phyloP scores from a whole-genome alignment of 2,329 filamentous ascomycete genomes.

The Ophiocordyceps camponoti-saundersi region DNA sequence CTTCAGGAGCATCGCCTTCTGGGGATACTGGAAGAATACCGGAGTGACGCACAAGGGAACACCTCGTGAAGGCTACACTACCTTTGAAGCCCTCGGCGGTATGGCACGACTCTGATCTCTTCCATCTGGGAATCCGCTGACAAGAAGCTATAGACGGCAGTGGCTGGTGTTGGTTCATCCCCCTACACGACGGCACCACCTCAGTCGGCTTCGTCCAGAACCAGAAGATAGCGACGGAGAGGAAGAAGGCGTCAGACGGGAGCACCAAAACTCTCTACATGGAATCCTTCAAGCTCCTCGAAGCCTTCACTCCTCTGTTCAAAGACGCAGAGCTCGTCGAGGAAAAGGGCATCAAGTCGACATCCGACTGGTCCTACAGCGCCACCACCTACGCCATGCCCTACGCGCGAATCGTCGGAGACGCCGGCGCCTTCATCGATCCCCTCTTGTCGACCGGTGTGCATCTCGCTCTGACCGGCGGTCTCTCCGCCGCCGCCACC shows the following conservation, averaged over 20 bases:
- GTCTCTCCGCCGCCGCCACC: conserved; percentile 25
- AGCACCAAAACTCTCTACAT: too few relatives aligned
- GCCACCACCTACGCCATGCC: conserved; percentile 22
- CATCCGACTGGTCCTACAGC: conserved; percentile 30
- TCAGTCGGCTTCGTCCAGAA: conserved; percentile 25
- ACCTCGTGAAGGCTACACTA: conserved; percentile 16
- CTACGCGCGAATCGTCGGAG: conserved; percentile 23
- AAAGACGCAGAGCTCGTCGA: too few relatives aligned
- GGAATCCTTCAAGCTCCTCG: too few relatives aligned
- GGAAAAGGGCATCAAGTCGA: conserved; percentile 13
- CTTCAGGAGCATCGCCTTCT: conserved; percentile 30
- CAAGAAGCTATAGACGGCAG: conserved; percentile 17
- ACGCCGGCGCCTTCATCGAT: conserved; percentile 31
- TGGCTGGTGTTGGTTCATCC: conserved; percentile 33
- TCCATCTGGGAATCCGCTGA: background rate
- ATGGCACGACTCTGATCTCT: background rate
- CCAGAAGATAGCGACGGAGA: conserved; percentile 19
- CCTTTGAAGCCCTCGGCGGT: conserved; percentile 24
- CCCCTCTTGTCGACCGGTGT: conserved; percentile 29
- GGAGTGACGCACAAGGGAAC: conserved; percentile 17
- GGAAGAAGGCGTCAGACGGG: background rate
- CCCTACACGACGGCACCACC: conserved; percentile 25
- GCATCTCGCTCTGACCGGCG: conserved; percentile 24
- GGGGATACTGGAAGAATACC: conserved; percentile 27
- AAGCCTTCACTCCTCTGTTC: too few relatives aligned